Conservation (phyloP, 1,284 basidiomycete species). For the Ustilago esculenta region DNA sequence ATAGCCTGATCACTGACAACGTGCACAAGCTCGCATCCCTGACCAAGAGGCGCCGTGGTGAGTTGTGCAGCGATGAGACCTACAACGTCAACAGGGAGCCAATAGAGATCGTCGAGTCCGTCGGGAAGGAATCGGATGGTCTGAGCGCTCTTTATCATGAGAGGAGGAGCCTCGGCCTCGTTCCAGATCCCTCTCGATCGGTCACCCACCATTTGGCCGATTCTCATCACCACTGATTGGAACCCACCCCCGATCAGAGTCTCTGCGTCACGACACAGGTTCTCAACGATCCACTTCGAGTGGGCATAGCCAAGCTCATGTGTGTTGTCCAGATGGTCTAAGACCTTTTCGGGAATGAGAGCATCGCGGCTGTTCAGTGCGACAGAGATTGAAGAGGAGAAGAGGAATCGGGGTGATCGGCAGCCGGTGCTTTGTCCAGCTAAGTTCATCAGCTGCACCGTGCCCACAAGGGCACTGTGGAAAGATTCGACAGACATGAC, state of each 20-base stretch:
- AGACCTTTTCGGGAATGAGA: constrained; percentile 68
- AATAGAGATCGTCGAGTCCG: constrained; percentile 70
- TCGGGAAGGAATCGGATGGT: constrained; percentile 71
- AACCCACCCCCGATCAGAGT: constrained; percentile 44
- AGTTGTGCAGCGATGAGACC: constrained; percentile 72
- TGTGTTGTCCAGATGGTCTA: constrained; percentile 68
- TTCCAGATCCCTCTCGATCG: constrained; percentile 73
- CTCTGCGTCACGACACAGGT: constrained; percentile 70
- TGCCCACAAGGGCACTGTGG: constrained; percentile 69
- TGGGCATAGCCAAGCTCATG: constrained; percentile 73
- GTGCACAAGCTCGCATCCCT: constrained; percentile 18
- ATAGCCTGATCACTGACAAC: constrained; percentile 32
- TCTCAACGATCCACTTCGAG: constrained; percentile 75
- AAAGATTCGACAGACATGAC: constrained; percentile 48
- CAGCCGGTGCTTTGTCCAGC: constrained; percentile 69
- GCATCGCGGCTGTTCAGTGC: constrained; percentile 64
- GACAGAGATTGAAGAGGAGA: constrained; percentile 73
- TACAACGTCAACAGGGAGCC: constrained; percentile 74
- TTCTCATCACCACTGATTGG: constrained; percentile 49
- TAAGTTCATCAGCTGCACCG: constrained; percentile 72
- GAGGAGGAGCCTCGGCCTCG: constrained; percentile 71
- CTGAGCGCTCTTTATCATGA: constrained; percentile 69
- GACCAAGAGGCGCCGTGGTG: constrained; percentile 53
- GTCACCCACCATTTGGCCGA: constrained; percentile 73
- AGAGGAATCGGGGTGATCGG: constrained; percentile 71